Base-by-base conservation (phyloP, 2,329 filamentous ascomycete genomes). In the Alternaria burnsii region DNA sequence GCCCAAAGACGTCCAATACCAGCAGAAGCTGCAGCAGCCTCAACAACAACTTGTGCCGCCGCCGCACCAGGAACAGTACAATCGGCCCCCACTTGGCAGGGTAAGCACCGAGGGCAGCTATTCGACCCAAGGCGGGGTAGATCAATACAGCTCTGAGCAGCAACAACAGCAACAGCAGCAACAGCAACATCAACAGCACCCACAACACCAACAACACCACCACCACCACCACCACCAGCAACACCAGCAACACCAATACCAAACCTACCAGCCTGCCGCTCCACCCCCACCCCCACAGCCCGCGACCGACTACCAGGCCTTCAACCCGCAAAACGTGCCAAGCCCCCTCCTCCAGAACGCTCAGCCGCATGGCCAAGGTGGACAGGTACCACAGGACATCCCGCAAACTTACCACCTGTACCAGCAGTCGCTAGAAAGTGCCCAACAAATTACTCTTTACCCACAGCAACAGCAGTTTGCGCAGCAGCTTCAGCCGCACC, bases 51-150 rank as follows among this genome's bases (percentile, higher is more conserved):
- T 71, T 59, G 71, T 56, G 54, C 68, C 66, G 52, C 68, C 64
- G 22, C 74, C 71, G 34, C 73, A 72, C 32, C 74, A 75, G 63
- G 72, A 73, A 42, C 69, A 72, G 60, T 75, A 73, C 61, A 69
- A 62, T 69, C 76, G 75, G 70, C 73, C 72, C 71, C 74, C 72
- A 73, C 73, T 78, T 66, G 74, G 74, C 66, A 75, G 73, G 58
- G 76, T 78, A 53, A 76, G 74, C 73, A 78, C 76, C 43, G 74
- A 78, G 68, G 73, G 74, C 52, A 78, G 75, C 71, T 76, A 77
- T 63, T 72, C 72, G 59, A 69, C 74, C 52, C 74, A 76, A 65
- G 73, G 76, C 71, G 76, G 76, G 73, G 76, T 76, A 74, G 72
- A 77, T 20, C 76, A 74, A 59, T 78, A 78, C 71, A 78, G 76